Base-by-base conservation (phyloP, 1,139 yeast species). In the Kurtzmaniella quercitrusa region DNA sequence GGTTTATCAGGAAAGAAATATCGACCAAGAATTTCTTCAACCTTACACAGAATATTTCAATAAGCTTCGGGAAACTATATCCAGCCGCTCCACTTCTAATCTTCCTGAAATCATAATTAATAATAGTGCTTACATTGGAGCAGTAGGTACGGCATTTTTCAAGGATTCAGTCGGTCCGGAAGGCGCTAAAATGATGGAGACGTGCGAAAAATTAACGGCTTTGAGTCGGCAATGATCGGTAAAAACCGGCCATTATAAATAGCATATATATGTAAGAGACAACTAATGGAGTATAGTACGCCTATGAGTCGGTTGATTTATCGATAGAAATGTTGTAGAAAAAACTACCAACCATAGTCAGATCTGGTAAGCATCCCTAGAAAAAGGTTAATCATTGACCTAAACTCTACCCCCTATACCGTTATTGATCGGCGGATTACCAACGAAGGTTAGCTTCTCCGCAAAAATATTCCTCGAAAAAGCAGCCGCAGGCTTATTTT, bases 11-110 rank as follows among this genome's bases (percentile, higher is more conserved):
- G 47, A 45, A 8, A 41, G 46, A 2, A 47, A 44, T 25, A 52
- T 58, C 23, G 41, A 33, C 17, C 34, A 44, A 2, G 51, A 49
- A 36, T 59, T 59, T 19, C 40, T 58, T 41, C 38, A 33, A 2
- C 61, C 59, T 14, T 50, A 53, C 25, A 33, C 43, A 17, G 55
- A 50, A 38, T 55, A 60, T 27, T 46, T 59, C 40, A 17, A 12
- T 11, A 49, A 48, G 33, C 21, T 34, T 4, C n/a, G 15, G 10
- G 37, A 34, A 34, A 34, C 37, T 3, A 2, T 34, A 34, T 16
- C 21, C 11, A 27, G 14, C 12, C 10, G 31, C 14, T 15, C 37
- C 9, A 34, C 21, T 19, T 16, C 38, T 14, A 36, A 36, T 4
- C n/a, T 36, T 7, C 38, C 27, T n/a, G 38, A 18, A 4, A 36